phyloP scores from a whole-genome alignment of 2,329 filamentous ascomycete species.

The Botryotinia narcissicola region DNA sequence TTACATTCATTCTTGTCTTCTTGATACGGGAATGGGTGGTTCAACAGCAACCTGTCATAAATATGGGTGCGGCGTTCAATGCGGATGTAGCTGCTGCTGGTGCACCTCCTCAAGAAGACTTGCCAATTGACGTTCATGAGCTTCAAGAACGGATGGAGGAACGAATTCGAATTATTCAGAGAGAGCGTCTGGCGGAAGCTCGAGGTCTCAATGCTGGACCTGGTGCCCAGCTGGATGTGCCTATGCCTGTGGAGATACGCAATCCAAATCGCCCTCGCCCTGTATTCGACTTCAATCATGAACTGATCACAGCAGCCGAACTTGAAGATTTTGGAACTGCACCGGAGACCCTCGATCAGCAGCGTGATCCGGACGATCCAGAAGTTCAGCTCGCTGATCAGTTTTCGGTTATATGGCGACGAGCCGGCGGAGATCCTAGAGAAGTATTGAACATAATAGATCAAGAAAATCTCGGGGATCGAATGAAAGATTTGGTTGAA shows the following conservation, averaged over 20 bases:
- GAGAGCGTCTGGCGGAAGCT: slow-evolving; percentile 17
- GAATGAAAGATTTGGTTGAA: slow-evolving; percentile 58
- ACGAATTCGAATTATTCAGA: slow-evolving; percentile 19
- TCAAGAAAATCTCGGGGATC: slow-evolving; percentile 57
- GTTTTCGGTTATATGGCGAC: slow-evolving; percentile 56
- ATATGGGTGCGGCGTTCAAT: slow-evolving; percentile 62
- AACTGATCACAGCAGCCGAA: background rate
- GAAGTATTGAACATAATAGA: slow-evolving; percentile 60
- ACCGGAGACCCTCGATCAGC: slow-evolving; percentile 20
- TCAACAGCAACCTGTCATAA: slow-evolving; percentile 91
- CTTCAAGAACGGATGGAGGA: slow-evolving; percentile 17
- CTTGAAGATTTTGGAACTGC: background rate
- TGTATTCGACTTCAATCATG: background rate
- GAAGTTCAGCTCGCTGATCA: slow-evolving; percentile 40
- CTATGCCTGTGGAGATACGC: background rate
- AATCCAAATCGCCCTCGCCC: background rate
- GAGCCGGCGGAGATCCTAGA: slow-evolving; percentile 57
- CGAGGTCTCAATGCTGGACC: background rate
- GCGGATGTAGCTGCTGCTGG: slow-evolving; percentile 56
- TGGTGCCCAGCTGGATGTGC: background rate
- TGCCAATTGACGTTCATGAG: slow-evolving; percentile 8
- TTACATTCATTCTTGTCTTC: slow-evolving; percentile 95
- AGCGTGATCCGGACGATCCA: slow-evolving; percentile 10
- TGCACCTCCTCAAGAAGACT: slow-evolving; percentile 23
- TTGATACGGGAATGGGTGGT: slow-evolving; percentile 97